phyloP scores from a whole-genome alignment of 169 alveolate genomes.

The Plasmodium cynomolgi region DNA sequence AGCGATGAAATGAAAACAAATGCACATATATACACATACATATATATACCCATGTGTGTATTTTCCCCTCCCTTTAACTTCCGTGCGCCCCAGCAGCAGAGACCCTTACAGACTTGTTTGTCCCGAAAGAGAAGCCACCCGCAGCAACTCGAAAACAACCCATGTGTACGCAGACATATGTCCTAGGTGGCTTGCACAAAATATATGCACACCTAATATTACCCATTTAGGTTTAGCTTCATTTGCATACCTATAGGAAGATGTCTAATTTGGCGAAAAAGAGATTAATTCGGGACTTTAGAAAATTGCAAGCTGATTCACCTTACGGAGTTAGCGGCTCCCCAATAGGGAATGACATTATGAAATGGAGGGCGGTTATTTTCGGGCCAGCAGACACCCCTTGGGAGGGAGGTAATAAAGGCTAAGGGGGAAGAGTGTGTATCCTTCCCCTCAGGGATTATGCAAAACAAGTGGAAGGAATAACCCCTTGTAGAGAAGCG shows the following conservation, averaged over 20 bases:
- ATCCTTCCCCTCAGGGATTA: background rate
- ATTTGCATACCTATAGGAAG: background rate
- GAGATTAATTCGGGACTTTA: slow-evolving; percentile 93
- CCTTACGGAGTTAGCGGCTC: slow-evolving; percentile 95
- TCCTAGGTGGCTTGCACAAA: background rate
- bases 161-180: background rate
- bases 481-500: background rate
- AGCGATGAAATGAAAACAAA: background rate
- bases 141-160: background rate
- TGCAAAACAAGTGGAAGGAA: slow-evolving; percentile 75
- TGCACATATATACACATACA: background rate
- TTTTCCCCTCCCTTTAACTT: too few species aligned
- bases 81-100: too few species aligned
- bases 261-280: slow-evolving; percentile 83
- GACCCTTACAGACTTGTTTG: background rate
- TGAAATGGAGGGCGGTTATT: slow-evolving; percentile 97
- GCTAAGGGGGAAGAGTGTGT: too few species aligned
- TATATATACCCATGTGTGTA: background rate
- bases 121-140: background rate
- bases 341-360: slow-evolving; percentile 95
- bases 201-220: background rate
- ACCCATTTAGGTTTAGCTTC: background rate
- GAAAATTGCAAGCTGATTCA: slow-evolving; percentile 93
- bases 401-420: slow-evolving; percentile 96
- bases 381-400: slow-evolving; percentile 98